A percentile compares a stretch with the other conserved stretches of the same genome.
phyloP scores from a whole-genome alignment of 192 early-diverging fungal genomes.

The Linnemannia schmuckeri region DNA sequence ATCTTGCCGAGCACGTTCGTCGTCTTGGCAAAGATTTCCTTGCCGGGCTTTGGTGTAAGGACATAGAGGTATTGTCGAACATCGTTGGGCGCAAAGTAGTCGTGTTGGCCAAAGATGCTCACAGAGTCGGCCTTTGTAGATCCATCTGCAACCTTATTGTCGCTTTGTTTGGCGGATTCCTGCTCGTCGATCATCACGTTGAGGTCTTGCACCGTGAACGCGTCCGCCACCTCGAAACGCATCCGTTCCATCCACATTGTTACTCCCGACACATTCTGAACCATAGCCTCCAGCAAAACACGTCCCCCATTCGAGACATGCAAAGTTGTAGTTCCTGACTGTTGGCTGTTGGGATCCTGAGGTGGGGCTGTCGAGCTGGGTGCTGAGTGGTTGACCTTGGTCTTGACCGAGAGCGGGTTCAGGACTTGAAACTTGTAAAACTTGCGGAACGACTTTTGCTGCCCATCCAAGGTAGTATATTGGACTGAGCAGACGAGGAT shows the following conservation, averaged over 20 bases:
- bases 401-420: slow-evolving; percentile 96
- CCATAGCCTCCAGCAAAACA: slow-evolving; percentile 92
- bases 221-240: slow-evolving; percentile 84
- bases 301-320: slow-evolving; percentile 61
- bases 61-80: slow-evolving; percentile 94
- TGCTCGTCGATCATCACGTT: slow-evolving; percentile 62
- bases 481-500: slow-evolving; percentile 89
- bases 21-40: slow-evolving; percentile 72
- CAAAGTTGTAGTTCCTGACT: background rate
- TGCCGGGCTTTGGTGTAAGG: slow-evolving; percentile 73
- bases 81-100: slow-evolving; percentile 80
- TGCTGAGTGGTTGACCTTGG: slow-evolving; percentile 89
- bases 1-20: slow-evolving; percentile 91
- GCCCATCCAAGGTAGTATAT: slow-evolving; percentile 79
- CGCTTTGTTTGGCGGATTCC: slow-evolving; percentile 7
- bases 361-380: slow-evolving; percentile 19
- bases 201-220: slow-evolving; percentile 79
- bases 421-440: slow-evolving; percentile 97
- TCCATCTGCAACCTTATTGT: slow-evolving; percentile 7
- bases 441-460: slow-evolving; percentile 83
- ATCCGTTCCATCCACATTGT: slow-evolving; percentile 91
- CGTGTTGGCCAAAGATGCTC: slow-evolving; percentile 67
- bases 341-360: slow-evolving; percentile 42
- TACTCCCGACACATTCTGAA: slow-evolving; percentile 86
- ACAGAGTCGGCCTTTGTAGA: background rate